Conservation (phyloP, 2,329 filamentous ascomycete species). For the Fusarium mundagurra region DNA sequence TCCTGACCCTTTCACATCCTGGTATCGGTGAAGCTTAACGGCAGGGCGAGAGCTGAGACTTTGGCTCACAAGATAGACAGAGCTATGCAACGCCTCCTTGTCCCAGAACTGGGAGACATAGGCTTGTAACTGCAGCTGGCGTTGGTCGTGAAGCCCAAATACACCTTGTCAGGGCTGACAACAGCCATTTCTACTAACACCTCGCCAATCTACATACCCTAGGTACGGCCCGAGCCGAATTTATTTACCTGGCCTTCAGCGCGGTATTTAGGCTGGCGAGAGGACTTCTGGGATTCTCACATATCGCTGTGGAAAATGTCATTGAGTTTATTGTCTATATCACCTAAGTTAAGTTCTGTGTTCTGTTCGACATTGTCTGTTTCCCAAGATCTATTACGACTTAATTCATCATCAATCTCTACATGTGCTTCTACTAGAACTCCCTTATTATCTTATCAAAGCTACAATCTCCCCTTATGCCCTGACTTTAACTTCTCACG, state of each 20-base stretch:
- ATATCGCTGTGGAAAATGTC: too few relatives aligned
- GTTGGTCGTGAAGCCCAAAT: not conserved
- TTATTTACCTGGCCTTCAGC: not conserved
- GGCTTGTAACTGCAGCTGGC: too few relatives aligned
- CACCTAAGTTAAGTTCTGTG: too few relatives aligned
- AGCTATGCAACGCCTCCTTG: not conserved
- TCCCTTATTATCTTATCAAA: fast-evolving
- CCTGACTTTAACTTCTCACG: constrained; percentile 36
- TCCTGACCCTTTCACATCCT: not conserved
- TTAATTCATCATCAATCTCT: too few relatives aligned
- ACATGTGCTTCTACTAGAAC: too few relatives aligned
- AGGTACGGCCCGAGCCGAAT: not conserved
- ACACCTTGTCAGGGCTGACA: not conserved
- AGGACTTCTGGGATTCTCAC: not conserved
- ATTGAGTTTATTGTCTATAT: too few relatives aligned
- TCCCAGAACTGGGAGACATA: not conserved
- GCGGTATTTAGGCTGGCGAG: not conserved
- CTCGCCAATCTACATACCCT: not conserved
- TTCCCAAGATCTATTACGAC: too few relatives aligned
- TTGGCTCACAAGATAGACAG: not conserved
- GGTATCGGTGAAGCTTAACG: not conserved
- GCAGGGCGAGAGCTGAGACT: fast-evolving
- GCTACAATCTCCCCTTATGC: constrained; percentile 20
- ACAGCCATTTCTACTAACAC: not conserved
- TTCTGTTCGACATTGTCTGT: too few relatives aligned